Base-by-base conservation (phyloP, 2,329 filamentous ascomycete genomes). In the Neocucurbitaria cava region DNA sequence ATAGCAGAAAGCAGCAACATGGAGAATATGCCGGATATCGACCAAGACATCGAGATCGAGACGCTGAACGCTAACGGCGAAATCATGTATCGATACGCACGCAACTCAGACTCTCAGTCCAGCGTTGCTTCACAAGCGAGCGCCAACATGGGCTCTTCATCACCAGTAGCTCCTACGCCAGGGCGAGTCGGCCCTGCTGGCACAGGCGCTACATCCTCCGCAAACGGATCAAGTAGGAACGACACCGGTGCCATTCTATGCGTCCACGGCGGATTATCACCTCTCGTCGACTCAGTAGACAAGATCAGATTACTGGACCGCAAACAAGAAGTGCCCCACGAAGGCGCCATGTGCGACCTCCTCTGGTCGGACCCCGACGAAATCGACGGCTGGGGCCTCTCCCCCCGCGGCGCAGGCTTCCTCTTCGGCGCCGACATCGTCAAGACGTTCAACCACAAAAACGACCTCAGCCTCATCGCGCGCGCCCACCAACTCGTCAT, bases 321-420 rank as follows among this genome's bases (percentile, higher is more conserved):
- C 24, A 98, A 98, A 77, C 95, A 99, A 78, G 95, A 99, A 79
- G 95, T 99, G 0, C 95, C 95, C 0, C 95, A 99, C 72, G 95
- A 99, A 79, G 95, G 95, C 51, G 92, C 95, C 72, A 99, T 99
- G 95, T 99, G 95, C 77, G 95, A 99, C 76, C 83, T 99, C 0
- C 84, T 99, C 2, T 99, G 95, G 95, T 97, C 92, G 0, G 95
- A 99, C 71, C 95, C 95, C 0, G 95, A 99, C 75, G 95, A 99
- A 68, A 96, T 97, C 59, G 93, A 97, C 72, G 94, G 93, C 55
- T 99, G 95, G 95, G 94, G 93, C 10, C 81, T 98, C 5, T 96
- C 91, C 1, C 95, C 95, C 0, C 91, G 94, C 33, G 95, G 95
- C 9, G 95, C 95, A 0, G 95, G 95, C 0, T 99, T 97, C 79